A percentile compares a stretch with the other conserved stretches of the same genome.
These are phyloP conservation scores for Zygoascus bituminiphila DNA, from an alignment of 805 yeast species.

Conservation along the genomic window DNA sequence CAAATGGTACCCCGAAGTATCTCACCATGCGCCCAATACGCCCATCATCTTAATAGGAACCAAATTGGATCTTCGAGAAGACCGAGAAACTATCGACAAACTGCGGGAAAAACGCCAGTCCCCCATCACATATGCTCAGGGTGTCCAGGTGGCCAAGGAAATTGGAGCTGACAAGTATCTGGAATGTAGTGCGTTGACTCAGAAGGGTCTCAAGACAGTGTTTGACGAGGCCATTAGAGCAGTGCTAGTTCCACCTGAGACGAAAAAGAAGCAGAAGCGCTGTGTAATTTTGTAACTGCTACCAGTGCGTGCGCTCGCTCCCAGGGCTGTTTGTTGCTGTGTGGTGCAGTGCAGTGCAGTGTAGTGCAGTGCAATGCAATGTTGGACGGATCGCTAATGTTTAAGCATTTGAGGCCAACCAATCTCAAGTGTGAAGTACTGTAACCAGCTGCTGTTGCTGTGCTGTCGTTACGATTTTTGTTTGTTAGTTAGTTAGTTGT, in stretches of 20 bases:
- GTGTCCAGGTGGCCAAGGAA: conserved; percentile 57
- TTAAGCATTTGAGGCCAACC: too few relatives aligned
- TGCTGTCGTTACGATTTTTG: background rate
- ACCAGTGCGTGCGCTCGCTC: too few relatives aligned
- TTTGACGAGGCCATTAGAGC: conserved; percentile 73
- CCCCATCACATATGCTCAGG: conserved; percentile 58
- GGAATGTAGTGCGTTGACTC: conserved; percentile 89
- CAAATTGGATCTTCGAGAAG: conserved; percentile 80
- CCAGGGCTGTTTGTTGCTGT: background rate
- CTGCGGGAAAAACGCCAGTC: conserved; percentile 51
- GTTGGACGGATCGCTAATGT: too few relatives aligned
- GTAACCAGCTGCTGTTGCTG: too few relatives aligned
- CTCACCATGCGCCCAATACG: conserved; percentile 69
- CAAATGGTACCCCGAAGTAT: conserved; percentile 81
- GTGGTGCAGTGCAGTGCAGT: too few relatives aligned
- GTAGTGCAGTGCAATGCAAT: too few relatives aligned
- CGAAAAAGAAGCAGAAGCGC: conserved; percentile 36
- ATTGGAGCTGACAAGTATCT: conserved; percentile 65
- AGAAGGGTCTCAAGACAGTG: conserved; percentile 74
- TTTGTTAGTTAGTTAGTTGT: background rate
- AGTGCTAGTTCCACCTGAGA: conserved; percentile 44
- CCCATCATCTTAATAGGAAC: conserved; percentile 76
- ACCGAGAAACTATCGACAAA: conserved; percentile 57
- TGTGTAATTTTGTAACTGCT: conserved; percentile 37
- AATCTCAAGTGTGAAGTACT: too few relatives aligned